Percentiles rank a stretch among this genome's conserved stretches.
These are phyloP conservation scores for Przewalskia tangutica DNA, from an alignment of 257 asterid species.

Conservation along the genomic window DNA sequence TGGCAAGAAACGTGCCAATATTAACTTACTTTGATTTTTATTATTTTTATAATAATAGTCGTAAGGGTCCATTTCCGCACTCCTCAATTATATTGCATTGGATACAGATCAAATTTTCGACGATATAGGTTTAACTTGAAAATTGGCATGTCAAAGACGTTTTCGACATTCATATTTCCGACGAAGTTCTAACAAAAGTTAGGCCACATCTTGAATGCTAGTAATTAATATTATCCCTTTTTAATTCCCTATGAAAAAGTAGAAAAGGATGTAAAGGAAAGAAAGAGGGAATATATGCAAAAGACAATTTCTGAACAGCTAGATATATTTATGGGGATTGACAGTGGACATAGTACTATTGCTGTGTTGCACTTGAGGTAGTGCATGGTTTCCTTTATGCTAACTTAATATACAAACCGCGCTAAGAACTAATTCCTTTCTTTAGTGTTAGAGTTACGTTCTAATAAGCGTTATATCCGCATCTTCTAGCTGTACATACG, in stretches of 20 bases:
- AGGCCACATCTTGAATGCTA: neutral
- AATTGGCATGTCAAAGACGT: neutral
- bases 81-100: neutral
- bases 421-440: neutral
- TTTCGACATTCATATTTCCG: neutral
- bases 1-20: neutral
- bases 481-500: neutral
- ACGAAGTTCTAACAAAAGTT: fast-evolving
- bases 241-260: neutral
- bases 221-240: neutral
- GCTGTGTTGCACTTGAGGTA: neutral
- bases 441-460: too few relatives aligned
- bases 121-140: too few relatives aligned
- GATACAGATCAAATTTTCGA: too few relatives aligned
- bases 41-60: neutral
- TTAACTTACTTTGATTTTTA: neutral
- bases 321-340: neutral
- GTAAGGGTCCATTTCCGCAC: fast-evolving
- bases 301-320: neutral
- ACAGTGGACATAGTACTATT: neutral
- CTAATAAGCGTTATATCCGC: neutral
- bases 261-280: neutral
- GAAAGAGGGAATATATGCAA: neutral
- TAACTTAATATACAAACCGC: neutral
- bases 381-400: neutral